These are phyloP conservation scores for Penicillium simplicissimum DNA, from an alignment of 495 filamentous ascomycete genomes.

Conservation along the genomic window DNA sequence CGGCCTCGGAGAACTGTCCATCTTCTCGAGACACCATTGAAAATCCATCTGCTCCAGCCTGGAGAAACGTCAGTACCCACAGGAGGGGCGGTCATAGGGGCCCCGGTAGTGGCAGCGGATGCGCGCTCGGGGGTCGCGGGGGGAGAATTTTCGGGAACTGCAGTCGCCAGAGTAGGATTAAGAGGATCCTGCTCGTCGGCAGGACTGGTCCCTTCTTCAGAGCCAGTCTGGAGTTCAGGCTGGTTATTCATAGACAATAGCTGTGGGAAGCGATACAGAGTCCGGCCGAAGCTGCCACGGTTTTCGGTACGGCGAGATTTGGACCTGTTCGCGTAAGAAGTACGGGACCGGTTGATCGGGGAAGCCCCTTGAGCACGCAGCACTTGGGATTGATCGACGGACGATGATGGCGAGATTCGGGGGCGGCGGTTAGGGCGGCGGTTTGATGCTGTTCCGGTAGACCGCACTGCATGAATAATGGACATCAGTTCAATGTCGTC, in stretches of 20 bases:
- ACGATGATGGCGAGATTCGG: neutral
- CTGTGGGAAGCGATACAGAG: conserved; percentile 41
- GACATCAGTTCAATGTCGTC: conserved; percentile 3
- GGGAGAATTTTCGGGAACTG: neutral
- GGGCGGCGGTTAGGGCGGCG: neutral
- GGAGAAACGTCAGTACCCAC: conserved; percentile 5
- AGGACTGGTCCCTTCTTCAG: conserved; percentile 16
- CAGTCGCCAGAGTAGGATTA: conserved; percentile 3
- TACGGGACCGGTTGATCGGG: conserved; percentile 16
- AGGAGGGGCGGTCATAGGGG: conserved; percentile 12
- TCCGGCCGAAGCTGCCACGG: conserved; percentile 34
- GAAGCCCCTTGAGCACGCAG: conserved; percentile 12
- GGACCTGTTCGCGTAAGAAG: conserved; percentile 32
- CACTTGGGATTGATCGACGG: conserved; percentile 4
- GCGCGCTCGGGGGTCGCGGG: conserved; percentile 1
- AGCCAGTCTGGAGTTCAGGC: conserved; percentile 20
- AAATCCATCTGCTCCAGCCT: conserved; percentile 21
- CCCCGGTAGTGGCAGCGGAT: neutral
- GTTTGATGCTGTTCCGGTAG: neutral
- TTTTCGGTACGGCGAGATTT: conserved; percentile 31
- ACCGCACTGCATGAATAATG: conserved; percentile 1
- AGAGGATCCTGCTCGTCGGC: neutral
- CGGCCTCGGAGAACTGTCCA: conserved; percentile 24
- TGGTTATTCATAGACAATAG: conserved; percentile 17
- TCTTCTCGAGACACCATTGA: conserved; percentile 21